These are phyloP conservation scores for Solidago caesia DNA, from an alignment of 129 eudicot species.

Conservation along the genomic window DNA sequence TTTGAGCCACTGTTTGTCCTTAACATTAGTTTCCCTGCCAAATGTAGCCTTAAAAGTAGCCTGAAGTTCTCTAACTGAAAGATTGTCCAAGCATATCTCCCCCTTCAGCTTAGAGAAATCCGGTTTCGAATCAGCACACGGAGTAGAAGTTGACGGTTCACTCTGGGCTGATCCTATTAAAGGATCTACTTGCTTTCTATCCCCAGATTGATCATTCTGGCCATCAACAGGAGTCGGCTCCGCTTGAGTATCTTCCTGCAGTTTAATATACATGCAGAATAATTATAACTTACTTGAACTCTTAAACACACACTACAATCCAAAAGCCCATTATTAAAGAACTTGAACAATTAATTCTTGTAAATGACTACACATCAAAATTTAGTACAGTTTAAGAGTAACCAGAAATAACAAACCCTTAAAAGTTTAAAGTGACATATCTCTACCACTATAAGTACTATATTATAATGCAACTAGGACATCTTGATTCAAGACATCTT, in stretches of 20 bases:
- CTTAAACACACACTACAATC: slow-evolving; percentile 8
- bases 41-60: slow-evolving; percentile 92
- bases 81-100: slow-evolving; percentile 69
- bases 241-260: slow-evolving; percentile 49
- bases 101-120: slow-evolving; percentile 82
- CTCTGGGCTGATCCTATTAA: slow-evolving; percentile 34
- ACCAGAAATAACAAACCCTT: slow-evolving; percentile 1
- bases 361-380: not conserved
- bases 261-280: slow-evolving; percentile 12
- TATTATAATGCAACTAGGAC: not conserved
- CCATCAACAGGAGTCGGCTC: slow-evolving; percentile 29
- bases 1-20: slow-evolving; percentile 97
- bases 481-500: not conserved
- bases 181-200: slow-evolving; percentile 40
- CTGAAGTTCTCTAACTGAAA: slow-evolving; percentile 87
- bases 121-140: slow-evolving; percentile 50
- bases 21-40: slow-evolving; percentile 93
- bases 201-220: slow-evolving; percentile 36
- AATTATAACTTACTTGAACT: slow-evolving; percentile 1
- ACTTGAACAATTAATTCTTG: not conserved
- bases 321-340: slow-evolving; percentile 11
- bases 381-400: not conserved
- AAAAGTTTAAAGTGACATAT: not conserved
- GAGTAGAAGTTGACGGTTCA: slow-evolving; percentile 42
- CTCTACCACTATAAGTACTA: not conserved